Evolutionary conservation across 768 basidiomycete species (phyloP).

Genomic region (Lepiota brunneoincarnata): DNA sequence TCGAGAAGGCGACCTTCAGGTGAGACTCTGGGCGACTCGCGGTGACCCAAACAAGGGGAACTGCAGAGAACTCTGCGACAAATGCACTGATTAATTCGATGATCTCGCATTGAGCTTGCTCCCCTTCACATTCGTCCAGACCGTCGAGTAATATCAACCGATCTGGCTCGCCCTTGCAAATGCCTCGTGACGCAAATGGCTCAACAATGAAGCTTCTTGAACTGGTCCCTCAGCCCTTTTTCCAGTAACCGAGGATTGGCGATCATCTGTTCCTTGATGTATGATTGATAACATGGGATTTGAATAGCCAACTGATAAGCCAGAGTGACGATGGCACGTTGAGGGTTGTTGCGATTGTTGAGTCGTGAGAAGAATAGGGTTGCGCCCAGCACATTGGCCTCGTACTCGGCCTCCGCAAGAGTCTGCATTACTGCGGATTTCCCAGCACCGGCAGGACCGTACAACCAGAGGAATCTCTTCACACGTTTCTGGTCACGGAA

Average conservation of each 20-base stretch:
- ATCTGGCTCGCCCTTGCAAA: too few species aligned
- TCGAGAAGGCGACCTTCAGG: background rate
- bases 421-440: slow-evolving; percentile 1
- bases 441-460: slow-evolving; percentile 1
- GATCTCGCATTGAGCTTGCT: background rate
- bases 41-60: background rate
- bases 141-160: slow-evolving; percentile 1
- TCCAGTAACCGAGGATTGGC: slow-evolving; percentile 1
- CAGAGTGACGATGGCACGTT: background rate
- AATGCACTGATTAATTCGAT: background rate
- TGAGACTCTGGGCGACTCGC: slow-evolving; percentile 3
- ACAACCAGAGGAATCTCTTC: background rate
- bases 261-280: background rate
- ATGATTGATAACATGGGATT: background rate
- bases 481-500: background rate
- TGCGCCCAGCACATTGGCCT: background rate
- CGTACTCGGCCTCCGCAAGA: background rate
- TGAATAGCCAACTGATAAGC: background rate
- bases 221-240: background rate
- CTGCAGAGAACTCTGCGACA: background rate
- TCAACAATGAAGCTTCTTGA: background rate
- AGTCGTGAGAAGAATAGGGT: slow-evolving; percentile 1
- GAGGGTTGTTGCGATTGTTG: background rate
- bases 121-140: background rate
- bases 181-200: background rate